Conservation (phyloP, 495 filamentous ascomycete genomes). For the Aspergillus mulundensis region DNA sequence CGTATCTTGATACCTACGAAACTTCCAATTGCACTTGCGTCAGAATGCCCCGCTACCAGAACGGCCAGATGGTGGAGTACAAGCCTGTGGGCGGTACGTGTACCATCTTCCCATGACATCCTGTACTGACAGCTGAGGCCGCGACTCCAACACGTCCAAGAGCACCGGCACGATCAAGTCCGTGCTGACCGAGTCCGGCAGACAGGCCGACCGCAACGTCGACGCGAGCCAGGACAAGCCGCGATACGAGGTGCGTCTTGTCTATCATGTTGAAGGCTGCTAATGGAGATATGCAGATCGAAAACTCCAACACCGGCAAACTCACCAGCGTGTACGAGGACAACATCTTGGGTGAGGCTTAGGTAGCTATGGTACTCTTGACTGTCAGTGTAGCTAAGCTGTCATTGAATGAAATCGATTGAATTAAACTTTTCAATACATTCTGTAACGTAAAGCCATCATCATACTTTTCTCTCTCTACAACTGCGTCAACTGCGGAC, state of each 20-base stretch:
- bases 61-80: constrained; percentile 19
- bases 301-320: constrained; percentile 19
- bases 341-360: constrained; percentile 20
- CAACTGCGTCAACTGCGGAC: constrained; percentile 46
- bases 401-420: not conserved
- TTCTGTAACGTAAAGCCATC: too few relatives aligned
- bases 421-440: not conserved
- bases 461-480: not conserved
- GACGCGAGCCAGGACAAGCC: constrained; percentile 15
- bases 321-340: constrained; percentile 16
- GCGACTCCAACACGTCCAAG: constrained; percentile 17
- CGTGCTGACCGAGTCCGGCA: constrained; percentile 19
- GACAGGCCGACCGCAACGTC: constrained; percentile 18
- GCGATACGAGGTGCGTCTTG: constrained; percentile 19
- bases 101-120: not conserved
- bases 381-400: not conserved
- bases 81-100: constrained; percentile 21
- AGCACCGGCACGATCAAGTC: constrained; percentile 17
- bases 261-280: not conserved
- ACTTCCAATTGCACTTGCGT: too few relatives aligned
- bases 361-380: too few relatives aligned
- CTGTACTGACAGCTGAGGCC: constrained; percentile 3
- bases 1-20: too few relatives aligned
- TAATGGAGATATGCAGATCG: constrained; percentile 8
- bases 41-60: constrained; percentile 21